Evolutionary conservation across 495 filamentous ascomycete species (phyloP), one percentile per base, ranked within the genome.

Genomic region (Tuber umbilicatum): DNA sequence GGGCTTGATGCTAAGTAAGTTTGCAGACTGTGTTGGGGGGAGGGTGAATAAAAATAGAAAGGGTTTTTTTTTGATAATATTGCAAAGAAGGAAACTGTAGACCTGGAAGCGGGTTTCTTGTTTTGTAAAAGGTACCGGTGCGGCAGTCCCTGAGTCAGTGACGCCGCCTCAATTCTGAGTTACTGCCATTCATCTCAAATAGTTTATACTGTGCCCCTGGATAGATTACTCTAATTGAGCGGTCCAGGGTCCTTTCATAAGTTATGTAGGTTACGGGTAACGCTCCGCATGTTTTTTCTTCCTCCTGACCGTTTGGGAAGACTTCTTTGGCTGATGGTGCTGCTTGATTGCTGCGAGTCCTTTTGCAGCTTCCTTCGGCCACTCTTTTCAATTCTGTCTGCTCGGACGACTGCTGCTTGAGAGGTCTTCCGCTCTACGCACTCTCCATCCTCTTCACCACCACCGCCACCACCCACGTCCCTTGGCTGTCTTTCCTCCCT

Each of bases 401-500:
- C 55, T 64, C 55, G 1, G 55, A 64, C 23, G 47, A 55, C 50
- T 60, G 2, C 50, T 60, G n/a, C 50, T 60, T 60, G 55, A 64
- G 55, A 64, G 55, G 55, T 64, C 55, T 64, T 27, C 55, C 14
- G 55, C 55, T 31, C 14, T 14, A 64, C 35, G 55, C 55, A 64
- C 55, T 74, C 76, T 73, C 74, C 73, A 31, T 70, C 73, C 17
- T 35, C 70, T 72, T 69, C 69, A n/a, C 7, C 50, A 43, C 47
- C 45, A 60, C 73, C 70, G 19, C 42, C 14, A 45, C 42, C 42
- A 5, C 42, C 42, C 42, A 70, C 38, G 68, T 60, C 39, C 60
- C 69, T 78, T 45, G 35, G 45, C 67, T 37, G 50, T 23, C 55
- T 68, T 70, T 69, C 41, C 60, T 60, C 72, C 43, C 40, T 80